Conservation (phyloP, 352 stramenopile species). For the Peronosclerospora sorghi region DNA sequence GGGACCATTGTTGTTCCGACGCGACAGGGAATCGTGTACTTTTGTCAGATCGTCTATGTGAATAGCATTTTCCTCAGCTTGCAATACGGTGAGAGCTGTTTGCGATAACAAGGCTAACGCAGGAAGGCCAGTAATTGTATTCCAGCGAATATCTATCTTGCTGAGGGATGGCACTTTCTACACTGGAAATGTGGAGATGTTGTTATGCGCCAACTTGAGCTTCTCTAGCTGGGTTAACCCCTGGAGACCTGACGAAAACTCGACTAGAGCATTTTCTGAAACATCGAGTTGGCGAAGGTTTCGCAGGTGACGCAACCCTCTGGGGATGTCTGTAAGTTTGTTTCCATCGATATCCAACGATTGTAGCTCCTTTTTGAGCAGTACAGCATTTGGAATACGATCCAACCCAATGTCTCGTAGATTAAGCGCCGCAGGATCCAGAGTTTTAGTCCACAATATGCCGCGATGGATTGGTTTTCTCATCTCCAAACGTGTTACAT, state of each 20-base stretch:
- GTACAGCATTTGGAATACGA: conserved; percentile 25
- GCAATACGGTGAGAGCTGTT: conserved; percentile 6
- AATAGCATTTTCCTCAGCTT: conserved; percentile 18
- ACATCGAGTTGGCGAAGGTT: conserved; percentile 33
- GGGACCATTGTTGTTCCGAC: background rate
- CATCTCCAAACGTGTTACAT: conserved; percentile 25
- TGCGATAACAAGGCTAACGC: background rate
- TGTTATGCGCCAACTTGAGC: conserved; percentile 48
- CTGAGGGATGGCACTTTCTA: conserved; percentile 17
- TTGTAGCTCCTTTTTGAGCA: conserved; percentile 22
- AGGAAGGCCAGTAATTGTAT: conserved; percentile 17
- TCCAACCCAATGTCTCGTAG: conserved; percentile 19
- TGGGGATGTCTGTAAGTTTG: conserved; percentile 32
- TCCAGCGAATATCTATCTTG: conserved; percentile 33
- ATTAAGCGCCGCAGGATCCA: conserved; percentile 4
- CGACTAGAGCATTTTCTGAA: conserved; percentile 46
- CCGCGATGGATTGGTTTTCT: background rate
- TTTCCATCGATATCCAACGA: conserved; percentile 44
- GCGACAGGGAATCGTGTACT: conserved; percentile 11
- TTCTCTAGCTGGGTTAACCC: conserved; percentile 23
- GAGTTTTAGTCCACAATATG: background rate
- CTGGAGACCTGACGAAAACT: conserved; percentile 22
- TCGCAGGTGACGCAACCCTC: conserved; percentile 19
- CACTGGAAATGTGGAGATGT: conserved; percentile 24
- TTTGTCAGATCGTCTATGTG: conserved; percentile 6